phyloP scores from a whole-genome alignment of 208 protist genomes.

The Trypanosoma congolense region DNA sequence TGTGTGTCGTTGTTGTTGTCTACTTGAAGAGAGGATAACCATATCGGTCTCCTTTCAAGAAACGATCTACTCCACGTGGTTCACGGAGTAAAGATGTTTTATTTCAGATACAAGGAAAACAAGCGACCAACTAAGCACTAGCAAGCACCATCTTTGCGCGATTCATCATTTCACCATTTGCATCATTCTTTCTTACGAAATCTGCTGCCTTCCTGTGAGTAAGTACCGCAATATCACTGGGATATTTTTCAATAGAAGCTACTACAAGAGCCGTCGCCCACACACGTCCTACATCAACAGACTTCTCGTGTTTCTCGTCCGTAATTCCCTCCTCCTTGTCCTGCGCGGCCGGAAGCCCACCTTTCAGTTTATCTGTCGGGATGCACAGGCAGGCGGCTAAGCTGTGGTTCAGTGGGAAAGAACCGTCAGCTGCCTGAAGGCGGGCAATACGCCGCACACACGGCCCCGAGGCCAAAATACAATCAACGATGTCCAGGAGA shows the following conservation, averaged over 20 bases:
- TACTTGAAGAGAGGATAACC: too few relatives aligned
- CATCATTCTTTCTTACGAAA: slow-evolving; percentile 20
- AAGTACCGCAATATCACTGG: slow-evolving; percentile 22
- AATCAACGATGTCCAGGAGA: slow-evolving; percentile 25
- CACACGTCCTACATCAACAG: slow-evolving; percentile 13
- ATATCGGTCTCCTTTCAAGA: too few relatives aligned
- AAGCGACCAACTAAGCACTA: background rate
- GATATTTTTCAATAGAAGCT: slow-evolving; percentile 22
- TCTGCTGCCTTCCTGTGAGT: slow-evolving; percentile 19
- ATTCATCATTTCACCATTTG: slow-evolving; percentile 21
- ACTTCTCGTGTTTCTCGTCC: slow-evolving; percentile 8
- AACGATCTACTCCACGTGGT: too few relatives aligned
- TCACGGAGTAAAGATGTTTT: too few relatives aligned
- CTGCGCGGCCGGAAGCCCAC: slow-evolving; percentile 8
- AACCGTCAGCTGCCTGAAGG: slow-evolving; percentile 38
- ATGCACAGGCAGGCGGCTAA: slow-evolving; percentile 24
- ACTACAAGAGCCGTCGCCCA: slow-evolving; percentile 53
- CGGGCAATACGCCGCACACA: slow-evolving; percentile 25
- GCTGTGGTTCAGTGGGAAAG: slow-evolving; percentile 27
- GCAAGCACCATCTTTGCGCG: slow-evolving; percentile 6
- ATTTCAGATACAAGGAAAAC: too few relatives aligned
- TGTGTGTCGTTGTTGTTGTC: too few relatives aligned
- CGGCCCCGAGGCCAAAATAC: slow-evolving; percentile 10
- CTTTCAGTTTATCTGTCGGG: slow-evolving; percentile 16
- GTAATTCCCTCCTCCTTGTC: slow-evolving; percentile 16